Percentiles rank a stretch among this genome's conserved stretches.
Conservation (phyloP, 2,329 filamentous ascomycete species). For the Tolypocladium pustulatum region DNA sequence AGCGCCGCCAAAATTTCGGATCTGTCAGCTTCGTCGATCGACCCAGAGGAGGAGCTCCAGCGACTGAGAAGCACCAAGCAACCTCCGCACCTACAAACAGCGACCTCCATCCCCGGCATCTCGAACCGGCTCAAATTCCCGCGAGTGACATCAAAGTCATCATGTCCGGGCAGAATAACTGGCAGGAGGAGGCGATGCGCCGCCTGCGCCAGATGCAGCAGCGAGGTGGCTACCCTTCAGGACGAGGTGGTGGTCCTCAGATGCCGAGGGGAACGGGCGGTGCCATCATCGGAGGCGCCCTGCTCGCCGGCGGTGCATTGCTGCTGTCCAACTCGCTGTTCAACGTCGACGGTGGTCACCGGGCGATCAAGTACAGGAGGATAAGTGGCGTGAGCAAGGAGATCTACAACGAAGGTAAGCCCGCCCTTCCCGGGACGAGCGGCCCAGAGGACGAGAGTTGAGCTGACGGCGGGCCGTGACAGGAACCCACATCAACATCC, state of each 20-base stretch:
- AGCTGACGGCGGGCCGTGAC: slow-evolving; percentile 5
- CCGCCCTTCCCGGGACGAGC: neutral
- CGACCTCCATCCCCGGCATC: neutral
- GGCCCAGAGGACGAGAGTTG: neutral
- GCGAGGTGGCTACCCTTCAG: slow-evolving; percentile 29
- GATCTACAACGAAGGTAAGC: slow-evolving; percentile 84
- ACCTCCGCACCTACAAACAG: neutral
- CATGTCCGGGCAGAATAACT: slow-evolving; percentile 27
- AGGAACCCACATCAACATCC: slow-evolving; percentile 89
- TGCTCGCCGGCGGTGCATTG: slow-evolving; percentile 38
- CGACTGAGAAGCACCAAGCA: neutral
- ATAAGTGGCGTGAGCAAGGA: slow-evolving; percentile 89
- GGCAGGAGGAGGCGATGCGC: slow-evolving; percentile 40
- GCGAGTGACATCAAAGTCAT: neutral
- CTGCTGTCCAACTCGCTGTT: slow-evolving; percentile 53
- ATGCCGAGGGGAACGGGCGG: slow-evolving; percentile 28
- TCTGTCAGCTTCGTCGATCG: slow-evolving; percentile 2
- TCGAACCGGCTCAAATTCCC: neutral
- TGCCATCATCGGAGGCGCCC: slow-evolving; percentile 27
- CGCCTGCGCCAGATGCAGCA: slow-evolving; percentile 38
- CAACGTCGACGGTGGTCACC: slow-evolving; percentile 94
- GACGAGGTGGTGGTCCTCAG: slow-evolving; percentile 31
- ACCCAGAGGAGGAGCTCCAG: neutral
- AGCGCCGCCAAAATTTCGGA: slow-evolving; percentile 1
- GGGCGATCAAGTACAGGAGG: slow-evolving; percentile 96